Base-by-base conservation (phyloP, 2,329 filamentous ascomycete species). In the Diplodia scrobiculata region DNA sequence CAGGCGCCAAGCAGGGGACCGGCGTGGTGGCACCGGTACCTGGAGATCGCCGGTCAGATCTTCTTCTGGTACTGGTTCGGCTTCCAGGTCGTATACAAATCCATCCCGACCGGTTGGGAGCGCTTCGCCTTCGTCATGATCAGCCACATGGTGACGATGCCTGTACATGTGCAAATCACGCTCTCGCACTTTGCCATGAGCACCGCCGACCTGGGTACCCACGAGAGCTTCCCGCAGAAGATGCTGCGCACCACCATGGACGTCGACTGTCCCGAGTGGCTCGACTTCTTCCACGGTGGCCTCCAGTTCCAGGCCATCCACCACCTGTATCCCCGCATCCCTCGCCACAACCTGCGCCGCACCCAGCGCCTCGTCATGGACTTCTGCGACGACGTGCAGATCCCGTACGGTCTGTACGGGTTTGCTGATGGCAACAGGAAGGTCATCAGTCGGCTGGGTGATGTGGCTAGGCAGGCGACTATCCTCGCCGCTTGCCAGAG, bases 231-330 rank as follows among this genome's bases (percentile, higher is more conserved):
- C 72, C 81, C 88, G 0, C 87, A 90, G 78, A 86, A 86, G 71
- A 88, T 89, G 82, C 79, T 91, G 45, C 83, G 88, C 52, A 91
- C 88, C 2, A 90, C 88, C 29, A 89, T 91, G 87, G 89, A 91
- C 71, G 85, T 91, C 55, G 87, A 89, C 71, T 91, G 88, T 75
- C 89, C 89, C 0, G 79, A 82, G 27, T 91, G 88, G 89, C 78
- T 91, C 29, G 89, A 91, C 74, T 91, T 87, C 70, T 82, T 90
- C 72, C 88, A 91, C 74, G 89, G 89, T 58, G 89, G 89, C 1
- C 79, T 91, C 32, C 89, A 91, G 76, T 91, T 91, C 77, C 89
- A 91, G 76, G 87, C 85, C 6, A 84, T 90, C 1, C 88, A 91
- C 75, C 88, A 91, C 70, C 76, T 91, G 11, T 91, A 87, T 72